These are phyloP conservation scores for Stachybotrys chartarum DNA, from an alignment of 2,329 filamentous ascomycete genomes.

Conservation along the genomic window DNA sequence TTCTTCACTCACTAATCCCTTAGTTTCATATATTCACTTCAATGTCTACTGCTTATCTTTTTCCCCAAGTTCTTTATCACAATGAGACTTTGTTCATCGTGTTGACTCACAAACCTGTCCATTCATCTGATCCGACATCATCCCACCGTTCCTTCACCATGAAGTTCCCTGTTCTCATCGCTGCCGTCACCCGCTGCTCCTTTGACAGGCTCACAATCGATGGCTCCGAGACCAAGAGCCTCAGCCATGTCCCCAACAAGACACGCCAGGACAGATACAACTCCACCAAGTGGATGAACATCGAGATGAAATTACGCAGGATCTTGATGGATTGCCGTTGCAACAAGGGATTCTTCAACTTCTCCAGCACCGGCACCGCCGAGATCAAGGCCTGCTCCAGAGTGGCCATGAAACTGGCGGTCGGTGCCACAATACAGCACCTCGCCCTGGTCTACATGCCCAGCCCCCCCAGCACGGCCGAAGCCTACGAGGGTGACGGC, in stretches of 20 bases:
- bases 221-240: conserved; percentile 6
- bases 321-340: conserved; percentile 6
- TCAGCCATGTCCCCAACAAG: conserved; percentile 12
- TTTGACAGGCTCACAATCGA: conserved; percentile 16
- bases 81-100: neutral
- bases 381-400: conserved; percentile 9
- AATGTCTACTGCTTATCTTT: neutral
- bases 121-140: neutral
- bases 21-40: neutral
- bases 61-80: neutral
- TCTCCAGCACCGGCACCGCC: conserved; percentile 4
- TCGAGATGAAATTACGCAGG: conserved; percentile 3
- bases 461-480: conserved; percentile 14
- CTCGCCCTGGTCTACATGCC: conserved; percentile 16
- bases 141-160: neutral
- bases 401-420: conserved; percentile 11
- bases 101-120: neutral
- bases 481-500: conserved; percentile 13
- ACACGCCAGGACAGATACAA: conserved; percentile 7
- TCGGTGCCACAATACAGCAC: conserved; percentile 10
- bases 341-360: conserved; percentile 6
- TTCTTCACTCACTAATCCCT: neutral
- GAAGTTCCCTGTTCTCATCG: conserved; percentile 3
- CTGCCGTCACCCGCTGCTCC: conserved; percentile 16
- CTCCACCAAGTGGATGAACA: conserved; percentile 8